Evolutionary conservation across 139 green algal genomes (phyloP).

Genomic region (Spirogloea muscicola): DNA sequence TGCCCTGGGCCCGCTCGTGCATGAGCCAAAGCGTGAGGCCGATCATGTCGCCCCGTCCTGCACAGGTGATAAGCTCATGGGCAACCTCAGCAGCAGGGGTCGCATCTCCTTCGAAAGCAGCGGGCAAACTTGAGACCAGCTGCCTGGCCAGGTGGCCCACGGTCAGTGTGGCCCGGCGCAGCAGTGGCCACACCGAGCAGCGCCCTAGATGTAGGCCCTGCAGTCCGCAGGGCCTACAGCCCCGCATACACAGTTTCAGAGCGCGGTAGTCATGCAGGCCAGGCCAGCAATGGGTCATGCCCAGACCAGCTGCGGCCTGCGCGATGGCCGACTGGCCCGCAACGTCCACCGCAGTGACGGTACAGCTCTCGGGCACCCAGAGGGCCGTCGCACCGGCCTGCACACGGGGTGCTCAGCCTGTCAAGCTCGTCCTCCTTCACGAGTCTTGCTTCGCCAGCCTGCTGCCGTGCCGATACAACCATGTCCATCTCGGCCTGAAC

Average conservation of each 20-base stretch:
- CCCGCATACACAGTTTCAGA: constrained; percentile 1
- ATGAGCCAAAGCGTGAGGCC: constrained; percentile 83
- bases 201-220: neutral
- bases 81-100: neutral
- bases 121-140: too few species aligned
- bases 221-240: neutral
- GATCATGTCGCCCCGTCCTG: constrained; percentile 69
- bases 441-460: too few species aligned
- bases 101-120: neutral
- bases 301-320: constrained; percentile 48
- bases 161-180: neutral
- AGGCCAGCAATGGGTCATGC: neutral
- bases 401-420: too few species aligned
- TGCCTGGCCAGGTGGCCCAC: too few species aligned
- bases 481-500: too few species aligned
- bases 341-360: constrained; percentile 75
- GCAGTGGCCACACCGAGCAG: neutral
- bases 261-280: neutral
- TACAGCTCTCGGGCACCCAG: constrained; percentile 65
- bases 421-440: too few species aligned
- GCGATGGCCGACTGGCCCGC: constrained; percentile 61
- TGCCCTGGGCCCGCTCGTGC: constrained; percentile 59
- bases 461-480: too few species aligned
- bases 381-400: constrained; percentile 49
- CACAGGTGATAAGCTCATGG: neutral